These are phyloP conservation scores for Rossbeevera mucosa DNA, from an alignment of 768 basidiomycete genomes.

Conservation along the genomic window DNA sequence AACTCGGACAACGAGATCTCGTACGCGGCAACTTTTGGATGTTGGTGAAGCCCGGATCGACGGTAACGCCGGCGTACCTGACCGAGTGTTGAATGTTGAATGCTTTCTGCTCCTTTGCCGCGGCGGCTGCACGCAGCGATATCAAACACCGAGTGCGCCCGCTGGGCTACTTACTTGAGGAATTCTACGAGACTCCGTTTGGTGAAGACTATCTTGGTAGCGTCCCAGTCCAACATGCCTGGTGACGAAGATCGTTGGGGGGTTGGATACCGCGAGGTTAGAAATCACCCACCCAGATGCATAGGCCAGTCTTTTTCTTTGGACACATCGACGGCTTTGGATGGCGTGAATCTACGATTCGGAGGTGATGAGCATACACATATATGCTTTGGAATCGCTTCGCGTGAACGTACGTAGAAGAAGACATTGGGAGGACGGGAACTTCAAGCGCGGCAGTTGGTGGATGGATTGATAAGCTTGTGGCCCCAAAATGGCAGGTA, in stretches of 20 bases:
- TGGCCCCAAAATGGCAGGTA: constrained; percentile 8
- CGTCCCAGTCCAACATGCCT: constrained; percentile 83
- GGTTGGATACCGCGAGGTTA: background rate
- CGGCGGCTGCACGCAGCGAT: background rate
- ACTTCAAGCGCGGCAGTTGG: background rate
- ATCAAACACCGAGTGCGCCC: constrained; percentile 1
- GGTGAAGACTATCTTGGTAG: constrained; percentile 71
- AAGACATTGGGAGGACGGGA: constrained; percentile 15
- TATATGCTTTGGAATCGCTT: background rate
- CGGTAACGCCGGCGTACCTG: constrained; percentile 70
- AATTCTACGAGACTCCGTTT: constrained; percentile 75
- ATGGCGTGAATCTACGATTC: constrained; percentile 51
- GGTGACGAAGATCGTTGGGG: background rate
- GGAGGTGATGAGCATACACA: background rate
- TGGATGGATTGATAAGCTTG: background rate
- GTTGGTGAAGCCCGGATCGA: constrained; percentile 71
- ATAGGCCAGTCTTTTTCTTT: constrained; percentile 73
- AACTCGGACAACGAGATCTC: constrained; percentile 5
- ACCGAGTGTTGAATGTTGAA: constrained; percentile 23
- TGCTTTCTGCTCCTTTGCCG: background rate
- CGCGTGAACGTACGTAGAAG: constrained; percentile 17
- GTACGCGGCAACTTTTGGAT: constrained; percentile 73
- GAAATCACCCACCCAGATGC: constrained; percentile 47
- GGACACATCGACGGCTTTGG: constrained; percentile 50
- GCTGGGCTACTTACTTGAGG: constrained; percentile 51